Evolutionary conservation across 306 rosid genomes (phyloP).

Genomic region (Crataegus laevigata): DNA sequence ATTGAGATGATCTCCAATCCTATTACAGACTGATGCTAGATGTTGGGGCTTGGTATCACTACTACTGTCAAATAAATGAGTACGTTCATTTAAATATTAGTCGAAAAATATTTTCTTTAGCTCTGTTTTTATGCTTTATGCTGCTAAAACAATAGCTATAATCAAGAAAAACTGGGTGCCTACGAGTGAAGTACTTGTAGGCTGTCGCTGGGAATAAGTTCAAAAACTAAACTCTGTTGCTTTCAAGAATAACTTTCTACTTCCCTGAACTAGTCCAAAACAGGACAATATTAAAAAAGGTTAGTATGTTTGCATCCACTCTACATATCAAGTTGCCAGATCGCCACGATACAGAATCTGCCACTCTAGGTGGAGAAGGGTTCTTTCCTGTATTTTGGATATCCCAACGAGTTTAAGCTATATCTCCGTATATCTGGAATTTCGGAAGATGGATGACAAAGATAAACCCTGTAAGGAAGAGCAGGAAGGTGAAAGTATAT

Average conservation of each 20-base stretch:
- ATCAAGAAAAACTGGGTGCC: background rate
- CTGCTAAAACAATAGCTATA: background rate
- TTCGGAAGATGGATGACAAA: conserved; percentile 36
- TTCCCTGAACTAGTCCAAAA: background rate
- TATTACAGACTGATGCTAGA: background rate
- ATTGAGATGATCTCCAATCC: background rate
- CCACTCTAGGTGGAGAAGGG: background rate
- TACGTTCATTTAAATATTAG: background rate
- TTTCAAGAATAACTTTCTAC: background rate
- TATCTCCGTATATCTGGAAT: background rate
- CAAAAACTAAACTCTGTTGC: background rate
- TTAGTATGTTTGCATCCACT: background rate
- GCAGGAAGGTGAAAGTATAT: conserved; percentile 55
- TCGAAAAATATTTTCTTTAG: background rate
- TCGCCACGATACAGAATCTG: background rate
- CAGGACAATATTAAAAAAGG: background rate
- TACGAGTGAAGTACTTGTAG: background rate
- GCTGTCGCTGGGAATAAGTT: background rate
- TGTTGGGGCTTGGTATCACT: conserved; percentile 1
- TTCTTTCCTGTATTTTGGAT: background rate
- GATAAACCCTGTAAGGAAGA: conserved; percentile 56
- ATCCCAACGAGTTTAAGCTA: background rate
- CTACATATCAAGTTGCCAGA: background rate
- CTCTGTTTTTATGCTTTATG: background rate
- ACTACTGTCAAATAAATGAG: background rate